Evolutionary conservation across 768 basidiomycete genomes (phyloP).

Genomic region (Rhodotorula sphaerocarpa): DNA sequence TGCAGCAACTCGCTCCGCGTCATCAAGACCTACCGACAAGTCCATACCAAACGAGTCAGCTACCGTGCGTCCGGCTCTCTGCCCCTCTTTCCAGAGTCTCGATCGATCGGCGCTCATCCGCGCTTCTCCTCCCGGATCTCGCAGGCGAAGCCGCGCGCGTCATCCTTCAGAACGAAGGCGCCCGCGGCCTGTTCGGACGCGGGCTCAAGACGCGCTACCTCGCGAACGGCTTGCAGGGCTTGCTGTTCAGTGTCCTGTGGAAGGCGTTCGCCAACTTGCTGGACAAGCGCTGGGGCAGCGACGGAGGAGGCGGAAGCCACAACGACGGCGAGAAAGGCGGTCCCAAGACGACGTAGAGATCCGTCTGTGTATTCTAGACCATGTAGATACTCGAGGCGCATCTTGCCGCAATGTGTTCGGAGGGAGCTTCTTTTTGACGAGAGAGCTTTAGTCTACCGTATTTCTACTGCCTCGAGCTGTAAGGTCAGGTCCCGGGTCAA

Average conservation of each 20-base stretch:
- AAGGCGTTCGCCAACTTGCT: constrained; percentile 64
- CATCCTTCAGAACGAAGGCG: constrained; percentile 67
- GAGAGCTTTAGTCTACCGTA: no score
- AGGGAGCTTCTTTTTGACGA: no score
- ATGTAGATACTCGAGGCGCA: no score
- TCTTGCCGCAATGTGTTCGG: no score
- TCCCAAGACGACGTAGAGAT: not conserved
- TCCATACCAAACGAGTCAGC: constrained; percentile 68
- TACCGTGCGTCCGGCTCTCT: constrained; percentile 49
- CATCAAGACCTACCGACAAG: constrained; percentile 91
- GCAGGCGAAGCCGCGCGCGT: constrained; percentile 59
- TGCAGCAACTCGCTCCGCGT: constrained; percentile 82
- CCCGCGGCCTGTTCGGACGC: constrained; percentile 72
- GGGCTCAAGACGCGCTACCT: constrained; percentile 82
- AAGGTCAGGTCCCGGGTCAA: not conserved
- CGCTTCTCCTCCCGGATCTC: not conserved
- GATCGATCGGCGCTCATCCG: no score
- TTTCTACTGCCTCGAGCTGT: not conserved
- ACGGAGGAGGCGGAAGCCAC: not conserved
- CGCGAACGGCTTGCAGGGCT: constrained; percentile 81
- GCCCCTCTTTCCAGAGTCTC: not conserved
- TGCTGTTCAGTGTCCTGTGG: constrained; percentile 90
- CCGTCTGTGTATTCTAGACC: not conserved
- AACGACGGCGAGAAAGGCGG: not conserved
- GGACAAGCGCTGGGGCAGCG: not conserved